Percentiles rank a stretch among this genome's conserved stretches.
Evolutionary conservation across 2,329 filamentous ascomycete species (phyloP).

Genomic region (Rutstroemia sp.): DNA sequence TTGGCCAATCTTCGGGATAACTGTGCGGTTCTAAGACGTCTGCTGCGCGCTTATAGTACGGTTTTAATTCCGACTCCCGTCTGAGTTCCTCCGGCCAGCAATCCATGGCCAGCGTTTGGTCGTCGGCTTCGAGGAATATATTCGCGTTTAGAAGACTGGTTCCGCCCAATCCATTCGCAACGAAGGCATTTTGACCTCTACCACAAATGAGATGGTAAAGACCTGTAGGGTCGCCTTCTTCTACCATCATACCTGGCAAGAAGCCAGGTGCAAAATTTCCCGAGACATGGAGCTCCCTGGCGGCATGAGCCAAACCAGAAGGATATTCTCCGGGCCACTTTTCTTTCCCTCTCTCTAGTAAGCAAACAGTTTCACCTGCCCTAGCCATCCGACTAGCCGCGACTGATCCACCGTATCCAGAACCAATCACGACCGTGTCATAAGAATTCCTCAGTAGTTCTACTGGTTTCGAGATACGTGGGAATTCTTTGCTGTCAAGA

Average conservation of each 20-base stretch:
- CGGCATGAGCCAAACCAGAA: constrained; percentile 36
- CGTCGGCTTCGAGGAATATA: constrained; percentile 54
- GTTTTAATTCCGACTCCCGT: constrained; percentile 35
- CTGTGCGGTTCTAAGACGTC: constrained; percentile 49
- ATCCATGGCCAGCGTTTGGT: constrained; percentile 43
- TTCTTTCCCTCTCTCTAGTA: constrained; percentile 58
- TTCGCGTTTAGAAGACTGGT: constrained; percentile 62
- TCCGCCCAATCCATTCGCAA: constrained; percentile 47
- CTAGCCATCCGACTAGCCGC: constrained; percentile 59
- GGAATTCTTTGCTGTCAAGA: constrained; percentile 32
- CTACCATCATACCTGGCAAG: constrained; percentile 35
- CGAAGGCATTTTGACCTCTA: constrained; percentile 52
- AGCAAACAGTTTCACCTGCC: constrained; percentile 50
- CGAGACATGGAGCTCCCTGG: constrained; percentile 48
- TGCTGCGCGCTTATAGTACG: constrained; percentile 50
- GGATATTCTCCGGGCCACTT: constrained; percentile 62
- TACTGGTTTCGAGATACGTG: constrained; percentile 48
- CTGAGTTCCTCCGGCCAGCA: constrained; percentile 54
- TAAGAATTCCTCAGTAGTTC: constrained; percentile 51
- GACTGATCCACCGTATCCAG: constrained; percentile 60
- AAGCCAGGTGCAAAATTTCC: constrained; percentile 42
- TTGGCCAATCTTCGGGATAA: constrained; percentile 52
- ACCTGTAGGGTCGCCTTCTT: constrained; percentile 47
- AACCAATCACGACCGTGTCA: constrained; percentile 61
- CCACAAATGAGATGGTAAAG: constrained; percentile 58